Conservation (phyloP, 768 basidiomycete genomes). For the Serpula lacrymans region DNA sequence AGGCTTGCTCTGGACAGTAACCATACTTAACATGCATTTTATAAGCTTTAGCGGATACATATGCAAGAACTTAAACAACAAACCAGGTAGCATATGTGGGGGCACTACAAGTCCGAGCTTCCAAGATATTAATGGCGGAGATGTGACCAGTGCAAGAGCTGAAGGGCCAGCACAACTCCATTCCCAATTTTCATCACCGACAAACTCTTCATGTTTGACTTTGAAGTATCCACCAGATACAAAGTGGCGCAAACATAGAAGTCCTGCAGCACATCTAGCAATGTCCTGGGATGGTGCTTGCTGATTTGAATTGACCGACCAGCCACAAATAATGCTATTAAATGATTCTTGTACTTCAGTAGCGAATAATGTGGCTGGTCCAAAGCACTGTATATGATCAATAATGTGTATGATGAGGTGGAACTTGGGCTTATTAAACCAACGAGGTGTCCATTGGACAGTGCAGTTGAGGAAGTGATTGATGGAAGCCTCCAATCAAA, state of each 20-base stretch:
- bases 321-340: conserved; percentile 29
- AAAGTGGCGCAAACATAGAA: conserved; percentile 23
- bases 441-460: conserved; percentile 23
- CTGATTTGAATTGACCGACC: conserved; percentile 32
- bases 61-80: too few species aligned
- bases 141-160: too few species aligned
- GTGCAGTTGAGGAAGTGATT: conserved; percentile 33
- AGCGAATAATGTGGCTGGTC: conserved; percentile 40
- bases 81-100: too few species aligned
- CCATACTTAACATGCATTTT: too few species aligned
- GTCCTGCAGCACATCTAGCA: conserved; percentile 19
- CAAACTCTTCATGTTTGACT: conserved; percentile 15
- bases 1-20: too few species aligned
- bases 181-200: conserved; percentile 22
- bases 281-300: conserved; percentile 33
- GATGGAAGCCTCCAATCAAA: conserved; percentile 25
- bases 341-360: conserved; percentile 43
- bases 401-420: conserved; percentile 38
- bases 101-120: too few species aligned
- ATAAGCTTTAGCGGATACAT: too few species aligned
- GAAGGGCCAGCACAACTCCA: too few species aligned
- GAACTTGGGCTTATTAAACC: conserved; percentile 45
- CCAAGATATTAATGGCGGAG: too few species aligned
- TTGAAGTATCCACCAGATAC: conserved; percentile 19
- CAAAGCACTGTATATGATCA: conserved; percentile 35